Evolutionary conservation across 2,329 filamentous ascomycete species (phyloP).

Genomic region (Incumbomyces lentus): DNA sequence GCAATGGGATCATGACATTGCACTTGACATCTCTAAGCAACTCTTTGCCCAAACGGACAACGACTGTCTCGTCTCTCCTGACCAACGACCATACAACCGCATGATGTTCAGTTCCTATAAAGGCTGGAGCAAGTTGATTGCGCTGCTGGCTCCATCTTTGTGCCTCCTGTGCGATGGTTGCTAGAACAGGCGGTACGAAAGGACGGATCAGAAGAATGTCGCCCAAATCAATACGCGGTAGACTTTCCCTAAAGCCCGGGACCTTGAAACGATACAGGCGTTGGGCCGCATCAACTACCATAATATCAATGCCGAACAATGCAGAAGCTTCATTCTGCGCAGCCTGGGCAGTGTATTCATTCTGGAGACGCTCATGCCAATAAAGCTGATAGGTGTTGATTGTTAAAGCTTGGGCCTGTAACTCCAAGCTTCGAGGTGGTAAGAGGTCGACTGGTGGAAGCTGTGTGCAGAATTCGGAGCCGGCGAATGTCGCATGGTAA

Average conservation of each 20-base stretch:
- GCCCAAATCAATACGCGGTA: slow-evolving; percentile 20
- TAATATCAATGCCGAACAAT: slow-evolving; percentile 18
- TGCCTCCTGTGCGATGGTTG: neutral
- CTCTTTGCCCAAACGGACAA: slow-evolving; percentile 17
- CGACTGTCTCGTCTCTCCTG: slow-evolving; percentile 15
- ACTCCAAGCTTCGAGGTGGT: slow-evolving; percentile 8
- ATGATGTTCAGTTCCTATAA: slow-evolving; percentile 20
- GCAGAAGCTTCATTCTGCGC: slow-evolving; percentile 13
- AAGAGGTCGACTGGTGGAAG: slow-evolving; percentile 11
- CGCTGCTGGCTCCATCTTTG: slow-evolving; percentile 10
- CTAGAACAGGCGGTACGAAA: slow-evolving; percentile 16
- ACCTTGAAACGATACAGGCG: slow-evolving; percentile 18
- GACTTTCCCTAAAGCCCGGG: slow-evolving; percentile 21
- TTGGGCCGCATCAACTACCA: slow-evolving; percentile 7
- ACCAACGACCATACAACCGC: slow-evolving; percentile 20
- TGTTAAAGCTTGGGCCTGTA: slow-evolving; percentile 9
- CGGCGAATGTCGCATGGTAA: slow-evolving; percentile 19
- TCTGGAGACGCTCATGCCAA: slow-evolving; percentile 20
- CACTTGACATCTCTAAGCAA: slow-evolving; percentile 10
- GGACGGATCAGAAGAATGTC: slow-evolving; percentile 22
- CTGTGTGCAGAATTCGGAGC: slow-evolving; percentile 13
- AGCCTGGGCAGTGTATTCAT: slow-evolving; percentile 18
- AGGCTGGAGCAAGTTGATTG: slow-evolving; percentile 19
- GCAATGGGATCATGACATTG: slow-evolving; percentile 21
- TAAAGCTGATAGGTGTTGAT: slow-evolving; percentile 16